Base-by-base conservation (phyloP, 23 red algal species). In the Gracilaria caudata region DNA sequence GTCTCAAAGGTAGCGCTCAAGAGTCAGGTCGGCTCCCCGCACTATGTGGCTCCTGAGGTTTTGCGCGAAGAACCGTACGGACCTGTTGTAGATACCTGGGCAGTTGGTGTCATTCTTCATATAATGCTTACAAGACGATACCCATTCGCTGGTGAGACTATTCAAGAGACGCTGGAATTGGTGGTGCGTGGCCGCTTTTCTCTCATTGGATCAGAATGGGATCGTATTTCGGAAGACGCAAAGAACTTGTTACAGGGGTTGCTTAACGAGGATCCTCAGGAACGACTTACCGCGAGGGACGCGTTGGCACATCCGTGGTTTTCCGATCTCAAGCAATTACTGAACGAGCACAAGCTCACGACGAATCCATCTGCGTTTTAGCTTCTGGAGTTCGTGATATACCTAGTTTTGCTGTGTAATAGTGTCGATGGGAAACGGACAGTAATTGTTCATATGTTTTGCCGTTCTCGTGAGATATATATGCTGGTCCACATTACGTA, bases 41-140 rank as follows among this genome's bases (percentile, higher is more conserved):
- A 94, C 25, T 98, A 98, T 66, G 92, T 98, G 29, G 93, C 96
- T 24, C 96, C 96, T 30, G 96, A 98, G 38, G 92, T 98, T 23
- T 32, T 94, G 53, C 38, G 84, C 12, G 79, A 89, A 60, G 83
- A 89, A 36, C 79, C 77, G 28, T 92, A 95, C 71, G 89, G 88
- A 39, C 92, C 89, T 26, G 76, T 87, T 14, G 96, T 98, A n/a
- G 96, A 98, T 47, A 80, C 89, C 21, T 98, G 96, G 96, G 84
- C 92, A 5, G 81, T 82, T 45, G 96, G 96, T 81, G 87, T 98
- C 26, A 95, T 98, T 63, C 53, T 98, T 68, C 92, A 94, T 73
- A 95, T 98, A 57, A 95, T 98, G 81, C 90, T 98, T 3, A 95
- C 79, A 39, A 84, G 96, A 74, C 79, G 92, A 71, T 94, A 94